Percentiles rank a stretch among this genome's conserved stretches.
These are phyloP conservation scores for Drechslerella coelobrocha DNA, from an alignment of 2,329 filamentous ascomycete species.

Conservation along the genomic window DNA sequence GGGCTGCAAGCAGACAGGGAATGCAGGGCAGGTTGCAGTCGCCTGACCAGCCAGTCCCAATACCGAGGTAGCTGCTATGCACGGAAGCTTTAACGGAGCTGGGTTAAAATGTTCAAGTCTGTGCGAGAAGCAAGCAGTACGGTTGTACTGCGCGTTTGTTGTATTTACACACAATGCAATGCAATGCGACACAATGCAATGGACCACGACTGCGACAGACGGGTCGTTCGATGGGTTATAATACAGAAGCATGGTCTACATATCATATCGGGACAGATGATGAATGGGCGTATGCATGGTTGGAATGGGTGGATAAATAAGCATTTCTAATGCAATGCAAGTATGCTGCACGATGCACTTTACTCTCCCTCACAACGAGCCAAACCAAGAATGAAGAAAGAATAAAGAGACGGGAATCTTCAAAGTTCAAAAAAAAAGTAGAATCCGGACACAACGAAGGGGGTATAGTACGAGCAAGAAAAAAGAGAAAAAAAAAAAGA, in stretches of 20 bases:
- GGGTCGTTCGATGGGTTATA: neutral
- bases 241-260: constrained; percentile 7
- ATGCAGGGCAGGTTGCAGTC: no score
- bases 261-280: neutral
- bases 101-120: no score
- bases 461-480: constrained; percentile 11
- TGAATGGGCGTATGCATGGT: neutral
- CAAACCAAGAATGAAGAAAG: neutral
- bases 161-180: neutral
- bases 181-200: neutral
- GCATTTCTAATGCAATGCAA: constrained; percentile 5
- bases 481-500: constrained; percentile 10
- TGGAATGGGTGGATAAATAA: neutral
- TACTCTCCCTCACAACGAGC: neutral
- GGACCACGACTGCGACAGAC: neutral
- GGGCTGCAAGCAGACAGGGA: neutral
- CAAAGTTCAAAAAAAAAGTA: constrained; percentile 1
- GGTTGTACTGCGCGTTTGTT: neutral
- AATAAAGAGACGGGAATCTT: neutral
- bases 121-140: neutral
- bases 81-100: no score
- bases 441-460: constrained; percentile 1
- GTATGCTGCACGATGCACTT: neutral
- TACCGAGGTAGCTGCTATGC: no score
- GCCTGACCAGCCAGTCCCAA: no score